Evolutionary conservation across 2,329 filamentous ascomycete species (phyloP), one percentile per base, ranked within the genome.

Genomic region (Paramyrothecium sp.): DNA sequence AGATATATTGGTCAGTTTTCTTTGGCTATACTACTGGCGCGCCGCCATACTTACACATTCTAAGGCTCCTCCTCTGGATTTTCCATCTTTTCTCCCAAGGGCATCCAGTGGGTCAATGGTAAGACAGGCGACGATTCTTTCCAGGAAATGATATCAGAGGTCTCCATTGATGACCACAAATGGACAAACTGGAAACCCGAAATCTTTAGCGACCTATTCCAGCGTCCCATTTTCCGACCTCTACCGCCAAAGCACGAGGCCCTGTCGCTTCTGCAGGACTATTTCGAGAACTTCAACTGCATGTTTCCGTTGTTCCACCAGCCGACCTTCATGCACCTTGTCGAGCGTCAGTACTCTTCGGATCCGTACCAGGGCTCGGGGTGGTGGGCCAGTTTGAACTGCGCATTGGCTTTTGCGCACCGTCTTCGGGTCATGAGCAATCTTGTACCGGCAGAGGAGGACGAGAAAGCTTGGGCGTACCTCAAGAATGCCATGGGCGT

Each of bases 131-230:
- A 99, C 70, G 87, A 83, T 21, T 96, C 92, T 0, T 99, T 99
- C 74, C 91, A 96, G 71, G 85, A 91, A 56, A 98, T 97, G 90
- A 97, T 99, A 56, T 89, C 89, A 2, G 89, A 91, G 54, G 90
- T 94, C n/a, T 91, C 90, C 23, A 87, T 96, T 47, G 91, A 97
- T 65, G 92, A 97, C 67, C 91, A 95, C 73, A 97, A 96, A 71
- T 97, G 92, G 90, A 92, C 91, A 67, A 91, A 95, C 67, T 98
- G 95, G 95, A 97, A 96, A 69, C 93, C 93, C n/a, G 93, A 98
- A 70, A 89, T 98, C 22, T 98, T 98, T 73, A 86, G 89, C 53
- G 94, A 98, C 71, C 85, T 99, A 20, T 98, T 98, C 75, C 86
- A 88, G 54, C 87, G 93, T 41, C 88, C 89, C 17, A 83, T 97